phyloP scores from a whole-genome alignment of 495 filamentous ascomycete species.

The Penicillium waksmanii region DNA sequence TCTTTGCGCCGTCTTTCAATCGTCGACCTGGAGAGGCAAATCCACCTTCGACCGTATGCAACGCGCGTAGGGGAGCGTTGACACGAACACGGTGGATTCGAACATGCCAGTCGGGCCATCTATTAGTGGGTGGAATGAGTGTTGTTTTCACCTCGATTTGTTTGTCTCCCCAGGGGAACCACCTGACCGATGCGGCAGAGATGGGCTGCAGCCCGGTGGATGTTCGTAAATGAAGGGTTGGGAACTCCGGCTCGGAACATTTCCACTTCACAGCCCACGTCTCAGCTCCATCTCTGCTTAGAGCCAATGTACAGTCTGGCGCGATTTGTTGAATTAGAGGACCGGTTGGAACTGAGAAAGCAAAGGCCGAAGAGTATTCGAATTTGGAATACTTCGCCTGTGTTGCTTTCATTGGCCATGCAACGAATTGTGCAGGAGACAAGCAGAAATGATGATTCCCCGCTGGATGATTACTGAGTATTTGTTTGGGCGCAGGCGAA shows the following conservation, averaged over 20 bases:
- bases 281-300: conserved; percentile 20
- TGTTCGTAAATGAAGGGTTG: not conserved
- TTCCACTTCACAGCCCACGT: conserved; percentile 23
- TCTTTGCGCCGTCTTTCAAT: conserved; percentile 7
- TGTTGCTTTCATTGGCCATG: conserved; percentile 66
- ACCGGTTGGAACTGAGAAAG: conserved; percentile 44
- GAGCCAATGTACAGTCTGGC: conserved; percentile 15
- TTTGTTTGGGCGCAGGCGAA: conserved; percentile 17
- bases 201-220: not conserved
- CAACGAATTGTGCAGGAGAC: conserved; percentile 20
- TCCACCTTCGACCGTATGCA: conserved; percentile 24
- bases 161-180: conserved; percentile 18
- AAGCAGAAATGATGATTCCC: conserved; percentile 22
- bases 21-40: conserved; percentile 17
- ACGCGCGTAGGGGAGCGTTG: conserved; percentile 6
- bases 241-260: conserved; percentile 13
- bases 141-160: conserved; percentile 16
- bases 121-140: conserved; percentile 16
- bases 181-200: conserved; percentile 3
- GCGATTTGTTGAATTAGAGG: conserved; percentile 18
- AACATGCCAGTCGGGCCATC: conserved; percentile 24
- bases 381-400: conserved; percentile 77
- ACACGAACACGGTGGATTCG: conserved; percentile 16
- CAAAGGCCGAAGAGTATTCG: conserved; percentile 68
- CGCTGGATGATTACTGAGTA: conserved; percentile 13